These are phyloP conservation scores for Citrullus amarus DNA, from an alignment of 306 rosid species.

Conservation along the genomic window DNA sequence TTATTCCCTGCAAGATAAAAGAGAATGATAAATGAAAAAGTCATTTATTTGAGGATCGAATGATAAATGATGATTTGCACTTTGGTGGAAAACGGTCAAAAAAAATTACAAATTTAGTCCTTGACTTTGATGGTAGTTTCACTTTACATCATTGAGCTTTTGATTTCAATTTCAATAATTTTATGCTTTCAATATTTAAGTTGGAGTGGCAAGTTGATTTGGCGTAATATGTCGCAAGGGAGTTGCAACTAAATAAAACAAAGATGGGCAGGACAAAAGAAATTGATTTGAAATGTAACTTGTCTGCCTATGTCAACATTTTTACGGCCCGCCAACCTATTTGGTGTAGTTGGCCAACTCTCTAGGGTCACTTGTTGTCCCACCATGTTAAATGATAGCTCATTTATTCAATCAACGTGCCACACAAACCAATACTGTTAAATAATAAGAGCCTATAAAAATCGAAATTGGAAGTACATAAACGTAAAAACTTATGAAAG, in stretches of 20 bases:
- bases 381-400: neutral
- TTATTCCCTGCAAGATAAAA: conserved; percentile 39
- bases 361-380: neutral
- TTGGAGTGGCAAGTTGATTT: neutral
- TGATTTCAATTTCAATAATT: neutral
- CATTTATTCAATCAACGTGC: too few species aligned
- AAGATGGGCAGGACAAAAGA: neutral
- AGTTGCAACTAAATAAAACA: neutral
- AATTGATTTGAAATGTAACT: neutral
- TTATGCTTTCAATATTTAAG: neutral
- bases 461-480: neutral
- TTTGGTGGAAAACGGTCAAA: too few species aligned
- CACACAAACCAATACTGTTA: too few species aligned
- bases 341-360: neutral
- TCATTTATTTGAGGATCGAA: neutral
- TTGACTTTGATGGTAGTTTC: neutral
- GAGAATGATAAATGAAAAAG: conserved; percentile 12
- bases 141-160: neutral
- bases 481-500: neutral
- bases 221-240: neutral
- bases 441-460: neutral
- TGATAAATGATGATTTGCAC: too few species aligned
- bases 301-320: neutral
- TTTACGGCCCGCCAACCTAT: neutral
- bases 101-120: neutral